Conservation (phyloP, 345 rosid species). For the Corchorus capsularis region DNA sequence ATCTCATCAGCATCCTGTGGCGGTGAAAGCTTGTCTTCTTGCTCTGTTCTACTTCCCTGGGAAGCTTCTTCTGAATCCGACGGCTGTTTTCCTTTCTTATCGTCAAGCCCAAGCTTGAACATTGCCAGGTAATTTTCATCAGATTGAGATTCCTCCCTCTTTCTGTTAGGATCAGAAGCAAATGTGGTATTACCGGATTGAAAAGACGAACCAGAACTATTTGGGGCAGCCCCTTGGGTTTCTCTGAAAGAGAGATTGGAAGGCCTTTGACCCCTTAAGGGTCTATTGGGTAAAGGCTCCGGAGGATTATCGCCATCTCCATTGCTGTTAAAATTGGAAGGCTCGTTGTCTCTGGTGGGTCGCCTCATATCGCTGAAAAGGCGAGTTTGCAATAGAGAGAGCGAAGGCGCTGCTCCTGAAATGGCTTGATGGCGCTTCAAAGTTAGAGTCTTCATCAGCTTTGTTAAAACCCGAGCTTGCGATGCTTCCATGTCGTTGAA, state of each 20-base stretch:
- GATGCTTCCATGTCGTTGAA: neutral
- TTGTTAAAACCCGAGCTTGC: neutral
- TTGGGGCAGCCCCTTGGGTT: neutral
- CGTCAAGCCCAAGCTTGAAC: slow-evolving; percentile 54
- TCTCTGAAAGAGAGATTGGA: no score
- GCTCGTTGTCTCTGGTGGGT: neutral
- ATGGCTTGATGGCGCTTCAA: slow-evolving; percentile 3
- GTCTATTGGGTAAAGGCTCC: neutral
- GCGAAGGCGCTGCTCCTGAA: neutral
- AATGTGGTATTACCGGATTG: slow-evolving; percentile 1
- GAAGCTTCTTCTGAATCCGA: slow-evolving; percentile 22
- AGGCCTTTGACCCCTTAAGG: neutral
- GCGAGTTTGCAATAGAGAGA: slow-evolving; percentile 1
- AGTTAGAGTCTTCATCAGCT: slow-evolving; percentile 4
- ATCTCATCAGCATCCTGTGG: slow-evolving; percentile 59
- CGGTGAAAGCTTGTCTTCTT: slow-evolving; percentile 29
- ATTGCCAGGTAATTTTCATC: slow-evolving; percentile 60
- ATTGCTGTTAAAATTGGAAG: neutral
- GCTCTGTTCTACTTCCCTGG: slow-evolving; percentile 13
- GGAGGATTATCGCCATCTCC: neutral
- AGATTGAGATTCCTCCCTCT: slow-evolving; percentile 40
- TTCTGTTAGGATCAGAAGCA: slow-evolving; percentile 15
- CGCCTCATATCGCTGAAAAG: slow-evolving; percentile 4
- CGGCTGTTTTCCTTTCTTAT: slow-evolving; percentile 31
- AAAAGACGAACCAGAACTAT: slow-evolving; percentile 13